Evolutionary conservation across 129 eudicot species (phyloP).

Genomic region (Sambucus nigra): DNA sequence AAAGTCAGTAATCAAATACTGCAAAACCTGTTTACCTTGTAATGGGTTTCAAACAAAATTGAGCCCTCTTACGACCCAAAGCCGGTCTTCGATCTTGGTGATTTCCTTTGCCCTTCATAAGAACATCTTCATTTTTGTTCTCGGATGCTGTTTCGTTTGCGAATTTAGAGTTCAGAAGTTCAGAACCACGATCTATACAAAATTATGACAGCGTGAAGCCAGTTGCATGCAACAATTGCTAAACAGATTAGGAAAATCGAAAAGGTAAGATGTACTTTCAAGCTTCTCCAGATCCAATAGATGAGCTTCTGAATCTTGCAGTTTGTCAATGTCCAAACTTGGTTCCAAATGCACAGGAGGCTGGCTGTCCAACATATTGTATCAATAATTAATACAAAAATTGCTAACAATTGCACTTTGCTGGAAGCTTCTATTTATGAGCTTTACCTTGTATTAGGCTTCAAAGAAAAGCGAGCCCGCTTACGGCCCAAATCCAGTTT

Average conservation of each 20-base stretch:
- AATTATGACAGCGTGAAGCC: too few species aligned
- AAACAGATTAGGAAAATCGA: too few species aligned
- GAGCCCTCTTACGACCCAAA: conserved; percentile 53
- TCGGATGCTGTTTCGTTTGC: conserved; percentile 4
- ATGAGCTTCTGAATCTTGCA: conserved; percentile 52
- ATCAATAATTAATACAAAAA: conserved; percentile 36
- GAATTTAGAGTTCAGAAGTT: too few species aligned
- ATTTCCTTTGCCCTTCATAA: conserved; percentile 23
- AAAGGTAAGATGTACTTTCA: conserved; percentile 35
- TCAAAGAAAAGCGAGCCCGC: conserved; percentile 62
- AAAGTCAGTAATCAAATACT: too few species aligned
- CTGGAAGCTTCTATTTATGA: conserved; percentile 5
- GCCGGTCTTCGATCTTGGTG: conserved; percentile 58
- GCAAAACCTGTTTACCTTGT: conserved; percentile 49
- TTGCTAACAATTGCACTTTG: conserved; percentile 11
- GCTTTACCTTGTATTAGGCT: conserved; percentile 45
- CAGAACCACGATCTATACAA: too few species aligned
- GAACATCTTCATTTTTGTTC: conserved; percentile 21
- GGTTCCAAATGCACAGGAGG: too few species aligned
- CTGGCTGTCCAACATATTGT: too few species aligned
- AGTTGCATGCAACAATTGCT: too few species aligned
- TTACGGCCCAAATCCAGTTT: conserved; percentile 64
- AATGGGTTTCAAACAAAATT: conserved; percentile 53
- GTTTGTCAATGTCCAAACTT: conserved; percentile 34
- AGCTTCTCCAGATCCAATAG: conserved; percentile 49